A percentile compares a stretch with the other conserved stretches of the same genome.
Evolutionary conservation across 306 rosid species (phyloP).

Genomic region (Prinsepia uniflora): DNA sequence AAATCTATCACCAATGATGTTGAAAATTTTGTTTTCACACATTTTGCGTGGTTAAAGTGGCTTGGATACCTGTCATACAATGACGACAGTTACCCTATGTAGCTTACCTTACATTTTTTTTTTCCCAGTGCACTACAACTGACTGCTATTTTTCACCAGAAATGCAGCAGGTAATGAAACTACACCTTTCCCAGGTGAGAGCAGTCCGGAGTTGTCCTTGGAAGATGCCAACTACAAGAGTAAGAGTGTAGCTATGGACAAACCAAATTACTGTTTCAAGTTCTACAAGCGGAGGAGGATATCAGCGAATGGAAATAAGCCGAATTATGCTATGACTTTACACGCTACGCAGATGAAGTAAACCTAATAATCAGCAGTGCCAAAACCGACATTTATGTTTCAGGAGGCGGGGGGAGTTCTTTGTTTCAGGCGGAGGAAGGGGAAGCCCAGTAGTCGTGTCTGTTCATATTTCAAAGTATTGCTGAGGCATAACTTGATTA

Average conservation of each 20-base stretch:
- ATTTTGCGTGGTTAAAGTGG: not conserved
- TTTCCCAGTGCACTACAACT: not conserved
- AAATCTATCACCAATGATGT: not conserved
- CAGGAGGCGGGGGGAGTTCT: not conserved
- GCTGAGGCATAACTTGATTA: not conserved
- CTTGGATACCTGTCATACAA: not conserved
- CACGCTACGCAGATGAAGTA: not conserved
- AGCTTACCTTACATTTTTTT: not conserved
- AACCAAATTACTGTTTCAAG: conserved; percentile 9
- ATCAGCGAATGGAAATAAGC: not conserved
- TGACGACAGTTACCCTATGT: not conserved
- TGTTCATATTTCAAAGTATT: not conserved
- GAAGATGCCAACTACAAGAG: conserved; percentile 11
- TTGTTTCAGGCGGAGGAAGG: not conserved
- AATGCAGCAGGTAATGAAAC: conserved; percentile 22
- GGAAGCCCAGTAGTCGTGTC: not conserved
- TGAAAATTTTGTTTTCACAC: not conserved
- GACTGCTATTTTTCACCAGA: conserved; percentile 27
- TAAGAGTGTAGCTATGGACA: not conserved
- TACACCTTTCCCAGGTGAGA: conserved; percentile 23
- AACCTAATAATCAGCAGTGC: conserved; percentile 4
- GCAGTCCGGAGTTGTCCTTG: conserved; percentile 14
- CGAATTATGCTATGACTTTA: not conserved
- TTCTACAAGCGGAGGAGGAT: conserved; percentile 45
- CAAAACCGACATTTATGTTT: not conserved